Conservation (phyloP, 2,329 filamentous ascomycete species). For the Phialocephala subalpina region DNA sequence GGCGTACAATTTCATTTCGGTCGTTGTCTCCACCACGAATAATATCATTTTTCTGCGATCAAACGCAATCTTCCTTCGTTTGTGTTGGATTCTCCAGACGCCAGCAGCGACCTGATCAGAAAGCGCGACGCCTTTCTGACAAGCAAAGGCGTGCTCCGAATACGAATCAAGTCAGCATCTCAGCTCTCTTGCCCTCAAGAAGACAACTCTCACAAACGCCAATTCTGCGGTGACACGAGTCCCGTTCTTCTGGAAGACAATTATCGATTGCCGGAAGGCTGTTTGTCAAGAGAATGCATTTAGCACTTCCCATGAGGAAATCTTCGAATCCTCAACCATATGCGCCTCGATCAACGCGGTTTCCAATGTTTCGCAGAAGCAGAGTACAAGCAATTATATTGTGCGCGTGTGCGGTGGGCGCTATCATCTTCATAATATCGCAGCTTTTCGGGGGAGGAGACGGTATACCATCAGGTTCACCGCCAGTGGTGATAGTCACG, state of each 20-base stretch:
- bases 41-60: conserved; percentile 1
- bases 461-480: conserved; percentile 58
- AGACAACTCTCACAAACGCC: conserved; percentile 8
- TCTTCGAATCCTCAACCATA: conserved; percentile 79
- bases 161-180: conserved; percentile 16
- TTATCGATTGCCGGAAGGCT: conserved; percentile 23
- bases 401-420: conserved; percentile 42
- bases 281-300: conserved; percentile 71
- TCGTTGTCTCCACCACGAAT: neutral
- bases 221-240: conserved; percentile 3
- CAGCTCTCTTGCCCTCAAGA: neutral
- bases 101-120: neutral
- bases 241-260: conserved; percentile 3
- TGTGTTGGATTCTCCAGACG: neutral
- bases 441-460: conserved; percentile 39
- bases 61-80: neutral
- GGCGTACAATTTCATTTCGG: conserved; percentile 4
- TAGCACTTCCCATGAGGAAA: conserved; percentile 88
- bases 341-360: conserved; percentile 64
- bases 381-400: conserved; percentile 68
- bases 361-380: conserved; percentile 64
- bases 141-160: conserved; percentile 9
- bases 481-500: conserved; percentile 82
- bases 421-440: conserved; percentile 68
- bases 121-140: neutral